Evolutionary conservation across 306 rosid genomes (phyloP).

Genomic region (Vicia sativa): DNA sequence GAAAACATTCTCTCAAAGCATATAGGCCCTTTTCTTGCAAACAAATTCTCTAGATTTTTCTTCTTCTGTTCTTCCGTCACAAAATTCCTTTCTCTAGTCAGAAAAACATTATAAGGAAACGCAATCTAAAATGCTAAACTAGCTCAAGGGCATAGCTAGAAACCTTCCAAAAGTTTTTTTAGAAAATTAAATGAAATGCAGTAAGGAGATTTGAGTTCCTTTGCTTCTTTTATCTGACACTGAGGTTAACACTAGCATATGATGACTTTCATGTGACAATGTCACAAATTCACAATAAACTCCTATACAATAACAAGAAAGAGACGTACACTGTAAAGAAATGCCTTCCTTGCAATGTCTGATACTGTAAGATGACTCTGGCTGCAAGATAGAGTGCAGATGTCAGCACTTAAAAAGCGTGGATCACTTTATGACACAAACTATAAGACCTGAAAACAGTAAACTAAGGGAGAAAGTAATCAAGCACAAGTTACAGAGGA

Average conservation of each 20-base stretch:
- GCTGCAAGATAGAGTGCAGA: constrained; percentile 51
- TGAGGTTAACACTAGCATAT: constrained; percentile 12
- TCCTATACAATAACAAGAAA: constrained; percentile 12
- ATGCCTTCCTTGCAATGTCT: constrained; percentile 95
- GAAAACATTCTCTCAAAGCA: constrained; percentile 9
- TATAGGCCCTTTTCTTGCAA: not conserved
- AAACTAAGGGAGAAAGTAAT: constrained; percentile 18
- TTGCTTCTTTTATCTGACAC: constrained; percentile 17
- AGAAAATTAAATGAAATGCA: constrained; percentile 21
- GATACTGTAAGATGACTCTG: constrained; percentile 73
- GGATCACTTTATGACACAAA: constrained; percentile 20
- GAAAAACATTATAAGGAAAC: not conserved
- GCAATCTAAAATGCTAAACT: not conserved
- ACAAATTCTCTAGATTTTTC: not conserved
- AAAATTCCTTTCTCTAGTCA: not conserved
- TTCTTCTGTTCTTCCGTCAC: not conserved
- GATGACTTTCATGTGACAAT: constrained; percentile 19
- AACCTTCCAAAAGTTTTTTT: not conserved
- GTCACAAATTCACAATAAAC: too few relatives aligned
- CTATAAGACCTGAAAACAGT: constrained; percentile 11
- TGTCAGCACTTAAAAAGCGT: constrained; percentile 25
- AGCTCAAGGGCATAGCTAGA: not conserved
- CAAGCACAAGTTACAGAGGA: constrained; percentile 22
- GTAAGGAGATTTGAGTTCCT: constrained; percentile 13
- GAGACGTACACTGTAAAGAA: constrained; percentile 86